phyloP scores from a whole-genome alignment of 1,139 yeast species.

The Arxiozyma slooffiae region DNA sequence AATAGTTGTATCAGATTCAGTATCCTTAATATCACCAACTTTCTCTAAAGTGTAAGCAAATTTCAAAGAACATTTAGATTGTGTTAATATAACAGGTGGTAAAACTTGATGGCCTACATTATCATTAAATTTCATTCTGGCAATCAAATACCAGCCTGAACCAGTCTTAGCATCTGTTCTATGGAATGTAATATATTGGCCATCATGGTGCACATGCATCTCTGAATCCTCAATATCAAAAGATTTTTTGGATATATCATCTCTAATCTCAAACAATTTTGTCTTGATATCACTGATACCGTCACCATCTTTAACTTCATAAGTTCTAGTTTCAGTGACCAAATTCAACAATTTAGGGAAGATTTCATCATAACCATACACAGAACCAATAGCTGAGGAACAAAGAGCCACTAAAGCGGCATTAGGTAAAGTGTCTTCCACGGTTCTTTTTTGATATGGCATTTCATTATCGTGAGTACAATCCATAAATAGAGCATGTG shows the following conservation, averaged over 20 bases:
- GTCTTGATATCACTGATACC: conserved; percentile 72
- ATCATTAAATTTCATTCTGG: conserved; percentile 64
- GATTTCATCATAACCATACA: conserved; percentile 88
- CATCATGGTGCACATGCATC: conserved; percentile 91
- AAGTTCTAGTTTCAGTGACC: conserved; percentile 65
- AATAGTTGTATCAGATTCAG: conserved; percentile 27
- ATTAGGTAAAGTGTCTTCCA: conserved; percentile 87
- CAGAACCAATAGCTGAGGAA: conserved; percentile 89
- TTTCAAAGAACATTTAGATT: conserved; percentile 52
- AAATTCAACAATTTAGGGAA: conserved; percentile 74
- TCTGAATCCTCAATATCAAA: conserved; percentile 69
- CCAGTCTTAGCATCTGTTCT: conserved; percentile 78
- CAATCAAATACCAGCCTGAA: conserved; percentile 78
- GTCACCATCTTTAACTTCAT: conserved; percentile 42
- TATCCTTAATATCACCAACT: conserved; percentile 41
- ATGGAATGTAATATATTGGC: conserved; percentile 84
- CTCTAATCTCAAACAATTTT: conserved; percentile 49
- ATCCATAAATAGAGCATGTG: conserved; percentile 94
- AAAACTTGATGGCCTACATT: conserved; percentile 42
- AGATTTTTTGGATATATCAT: conserved; percentile 54
- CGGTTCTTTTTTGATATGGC: conserved; percentile 80
- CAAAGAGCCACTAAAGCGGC: conserved; percentile 93
- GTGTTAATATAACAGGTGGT: conserved; percentile 53
- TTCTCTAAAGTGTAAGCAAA: conserved; percentile 51
- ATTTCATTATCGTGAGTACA: conserved; percentile 94